phyloP scores from a whole-genome alignment of 805 yeast genomes.

The Starmerella vitae region DNA sequence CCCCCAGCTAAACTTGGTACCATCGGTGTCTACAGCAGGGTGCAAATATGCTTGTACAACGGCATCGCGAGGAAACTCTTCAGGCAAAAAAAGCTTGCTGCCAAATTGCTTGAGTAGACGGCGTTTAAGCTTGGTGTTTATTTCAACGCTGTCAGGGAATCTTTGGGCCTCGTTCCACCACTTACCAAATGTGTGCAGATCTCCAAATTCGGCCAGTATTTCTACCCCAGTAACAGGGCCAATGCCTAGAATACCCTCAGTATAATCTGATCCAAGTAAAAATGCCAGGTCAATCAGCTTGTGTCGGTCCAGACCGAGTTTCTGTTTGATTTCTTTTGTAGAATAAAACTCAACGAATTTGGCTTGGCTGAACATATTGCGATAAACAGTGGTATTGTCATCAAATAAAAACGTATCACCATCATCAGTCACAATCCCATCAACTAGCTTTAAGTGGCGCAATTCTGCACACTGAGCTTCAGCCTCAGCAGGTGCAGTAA shows the following conservation, averaged over 20 bases:
- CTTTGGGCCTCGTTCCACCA: constrained; percentile 48
- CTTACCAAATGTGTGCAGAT: constrained; percentile 29
- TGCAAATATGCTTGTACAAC: constrained; percentile 60
- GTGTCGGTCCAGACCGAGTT: constrained; percentile 49
- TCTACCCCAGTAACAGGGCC: constrained; percentile 93
- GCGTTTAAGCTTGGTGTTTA: constrained; percentile 32
- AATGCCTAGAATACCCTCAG: constrained; percentile 80
- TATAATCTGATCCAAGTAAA: constrained; percentile 86
- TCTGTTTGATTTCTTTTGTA: constrained; percentile 41
- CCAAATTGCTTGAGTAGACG: constrained; percentile 46
- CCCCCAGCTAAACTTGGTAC: constrained; percentile 78
- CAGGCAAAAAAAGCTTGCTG: constrained; percentile 44
- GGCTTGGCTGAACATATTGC: constrained; percentile 88
- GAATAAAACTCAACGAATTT: constrained; percentile 80
- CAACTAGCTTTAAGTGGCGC: constrained; percentile 55
- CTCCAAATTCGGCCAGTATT: constrained; percentile 71
- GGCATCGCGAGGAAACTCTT: constrained; percentile 53
- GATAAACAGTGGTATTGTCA: constrained; percentile 54
- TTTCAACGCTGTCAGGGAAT: constrained; percentile 23
- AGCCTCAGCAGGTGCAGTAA: constrained; percentile 97
- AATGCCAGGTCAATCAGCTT: constrained; percentile 69
- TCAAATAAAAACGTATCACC: constrained; percentile 94
- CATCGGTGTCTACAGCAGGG: constrained; percentile 78
- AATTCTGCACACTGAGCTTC: constrained; percentile 96
- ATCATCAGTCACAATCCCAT: constrained; percentile 94